Evolutionary conservation across 2,329 filamentous ascomycete genomes (phyloP).

Genomic region (Aspergillus sp.): DNA sequence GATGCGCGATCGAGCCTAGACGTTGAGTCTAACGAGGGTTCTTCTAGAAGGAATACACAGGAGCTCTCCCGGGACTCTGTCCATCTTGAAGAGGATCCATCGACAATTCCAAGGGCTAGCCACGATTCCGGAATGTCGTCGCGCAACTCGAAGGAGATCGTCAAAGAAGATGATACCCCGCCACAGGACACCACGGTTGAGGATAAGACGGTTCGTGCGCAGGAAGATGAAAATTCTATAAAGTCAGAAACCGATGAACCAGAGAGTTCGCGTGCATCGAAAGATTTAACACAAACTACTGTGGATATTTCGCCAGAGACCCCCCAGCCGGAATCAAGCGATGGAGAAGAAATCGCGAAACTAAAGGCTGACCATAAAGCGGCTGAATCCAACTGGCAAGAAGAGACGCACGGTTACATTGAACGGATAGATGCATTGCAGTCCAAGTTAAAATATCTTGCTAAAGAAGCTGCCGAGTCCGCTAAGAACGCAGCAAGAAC

Average conservation of each 20-base stretch:
- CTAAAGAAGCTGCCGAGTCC: constrained; percentile 70
- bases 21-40: constrained; percentile 21
- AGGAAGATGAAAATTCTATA: neutral
- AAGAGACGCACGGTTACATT: constrained; percentile 76
- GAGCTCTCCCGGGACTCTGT: constrained; percentile 11
- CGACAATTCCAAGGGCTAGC: constrained; percentile 19
- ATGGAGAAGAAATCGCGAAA: constrained; percentile 44
- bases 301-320: constrained; percentile 11
- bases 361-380: constrained; percentile 48
- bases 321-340: constrained; percentile 13
- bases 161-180: constrained; percentile 10
- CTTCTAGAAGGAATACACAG: constrained; percentile 15
- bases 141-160: constrained; percentile 23
- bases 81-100: constrained; percentile 7
- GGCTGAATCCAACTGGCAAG: constrained; percentile 60
- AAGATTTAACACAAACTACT: constrained; percentile 12
- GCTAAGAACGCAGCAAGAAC: constrained; percentile 65
- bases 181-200: constrained; percentile 1
- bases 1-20: constrained; percentile 37
- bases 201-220: neutral
- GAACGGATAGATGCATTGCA: constrained; percentile 91
- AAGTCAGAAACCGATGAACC: constrained; percentile 6
- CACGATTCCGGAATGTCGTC: constrained; percentile 20
- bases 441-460: constrained; percentile 82
- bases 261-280: constrained; percentile 7